Base-by-base conservation (phyloP, 108 stramenopile genomes). In the Fistulifera pelliculosa region DNA sequence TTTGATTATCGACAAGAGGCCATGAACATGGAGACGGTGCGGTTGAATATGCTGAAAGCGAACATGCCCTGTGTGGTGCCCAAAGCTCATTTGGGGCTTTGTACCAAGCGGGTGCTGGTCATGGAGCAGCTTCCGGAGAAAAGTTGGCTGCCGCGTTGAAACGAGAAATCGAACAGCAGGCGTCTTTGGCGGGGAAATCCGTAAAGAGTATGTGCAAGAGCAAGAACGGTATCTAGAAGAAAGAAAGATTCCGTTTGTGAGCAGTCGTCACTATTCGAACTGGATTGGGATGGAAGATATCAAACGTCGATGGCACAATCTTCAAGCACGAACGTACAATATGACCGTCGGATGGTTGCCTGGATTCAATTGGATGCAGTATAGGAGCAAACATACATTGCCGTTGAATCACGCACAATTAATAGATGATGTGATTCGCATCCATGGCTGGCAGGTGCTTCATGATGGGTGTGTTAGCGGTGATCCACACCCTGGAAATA, bases 1-100 rank as follows among this genome's bases (percentile, higher is more conserved):
- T 97, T 97, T 65, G 94, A 97, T 66, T 97, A 95, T 71, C 45
- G 48, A 16, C 52, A 64, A 45, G 94, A 95, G 66, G 83, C 78
- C 23, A 27, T 57, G 44, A 78, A 90, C 22, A 49, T 85, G 25
- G 71, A 63, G 6, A 73, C 44, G 27, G 82, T 93, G 0, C 70
- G 85, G 0, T 49, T 66, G 8, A 93, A 93, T 58, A 58, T 93
- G 54, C 60, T 47, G 14, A 64, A 43, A 35, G 87, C 79, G 10
- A 75, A 80, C 26, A 61, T 83, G 49, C 68, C 72, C 41, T 84
- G 79, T 40, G 65, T 58, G 4, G 80, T 93, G 15, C 87, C 87
- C 0, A 72, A 67, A 49, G 74, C 87, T 2, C 76, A 79, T 49
- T 27, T 77, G 43, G 75, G 87, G 1, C 39, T 79, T 14, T 85